Percentiles rank a stretch among this genome's conserved stretches.
phyloP scores from a whole-genome alignment of 1,284 basidiomycete genomes.

The Trametes hirsuta region DNA sequence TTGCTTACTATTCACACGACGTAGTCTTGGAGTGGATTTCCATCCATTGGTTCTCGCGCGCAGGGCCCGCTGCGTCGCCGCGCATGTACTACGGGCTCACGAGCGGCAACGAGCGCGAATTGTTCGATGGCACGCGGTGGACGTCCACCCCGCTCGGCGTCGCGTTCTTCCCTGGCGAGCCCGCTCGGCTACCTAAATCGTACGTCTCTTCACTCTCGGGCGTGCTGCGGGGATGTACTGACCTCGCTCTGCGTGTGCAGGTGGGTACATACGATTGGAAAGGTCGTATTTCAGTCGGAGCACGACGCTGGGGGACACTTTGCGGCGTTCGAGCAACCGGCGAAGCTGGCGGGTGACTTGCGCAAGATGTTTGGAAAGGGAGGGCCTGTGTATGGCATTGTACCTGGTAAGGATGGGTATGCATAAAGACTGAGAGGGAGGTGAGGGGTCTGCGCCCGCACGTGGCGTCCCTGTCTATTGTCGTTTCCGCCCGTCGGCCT shows the following conservation, averaged over 20 bases:
- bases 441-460: no score
- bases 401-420: slow-evolving; percentile 21
- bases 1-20: not conserved
- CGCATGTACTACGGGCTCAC: slow-evolving; percentile 1
- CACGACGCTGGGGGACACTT: slow-evolving; percentile 34
- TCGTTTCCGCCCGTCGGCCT: no score
- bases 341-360: slow-evolving; percentile 25
- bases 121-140: slow-evolving; percentile 25
- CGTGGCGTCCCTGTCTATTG: no score
- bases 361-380: slow-evolving; percentile 30
- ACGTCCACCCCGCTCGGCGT: slow-evolving; percentile 36
- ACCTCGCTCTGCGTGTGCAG: slow-evolving; percentile 6
- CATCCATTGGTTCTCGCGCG: slow-evolving; percentile 17
- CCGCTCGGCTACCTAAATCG: slow-evolving; percentile 29
- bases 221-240: slow-evolving; percentile 4
- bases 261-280: slow-evolving; percentile 29
- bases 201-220: slow-evolving; percentile 1
- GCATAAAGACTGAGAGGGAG: not conserved
- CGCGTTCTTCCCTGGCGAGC: slow-evolving; percentile 39
- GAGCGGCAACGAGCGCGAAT: slow-evolving; percentile 24
- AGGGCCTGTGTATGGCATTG: slow-evolving; percentile 28
- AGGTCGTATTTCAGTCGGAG: slow-evolving; percentile 33
- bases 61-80: not conserved
- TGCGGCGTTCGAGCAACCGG: not conserved
- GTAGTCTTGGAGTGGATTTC: slow-evolving; percentile 17